Base-by-base conservation (phyloP, 192 early-diverging fungal species). In the Lobosporangium transversale region DNA sequence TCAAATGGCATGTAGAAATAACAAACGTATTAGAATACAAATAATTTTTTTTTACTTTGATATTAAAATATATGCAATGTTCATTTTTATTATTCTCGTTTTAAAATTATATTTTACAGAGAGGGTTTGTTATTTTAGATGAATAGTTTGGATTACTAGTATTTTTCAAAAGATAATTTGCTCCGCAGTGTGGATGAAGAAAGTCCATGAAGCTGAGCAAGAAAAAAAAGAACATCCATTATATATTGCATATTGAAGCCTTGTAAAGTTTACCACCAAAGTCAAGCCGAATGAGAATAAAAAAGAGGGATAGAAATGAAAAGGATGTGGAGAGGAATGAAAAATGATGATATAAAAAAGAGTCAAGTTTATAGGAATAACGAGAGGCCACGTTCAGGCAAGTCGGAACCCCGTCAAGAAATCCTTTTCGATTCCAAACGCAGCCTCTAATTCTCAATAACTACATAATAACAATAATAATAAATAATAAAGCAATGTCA, bases 1-100 rank as follows among this genome's bases (percentile, higher is more conserved):
- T 76, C 71, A 11, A 67, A 76, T 20, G 71, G 71, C 44, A 76
- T 76, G 71, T 76, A 67, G 53, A 40, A 30, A 10, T 40, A 10
- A 40, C 37, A 40, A 40, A 10, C 7, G 37, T 14, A 40, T 40
- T 14, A 40, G 14, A 10, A 40, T 40, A 10, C 37, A 40, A 40
- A 40, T 10, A 14, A 40, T 40, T 40, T 40, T 40, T 40, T 40
- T 40, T 40, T 40, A n/a, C n/a, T n/a, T n/a, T n/a, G n/a, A n/a
- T n/a, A n/a, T n/a, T n/a, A n/a, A n/a, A n/a, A n/a, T n/a, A n/a
- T n/a, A n/a, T n/a, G n/a, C n/a, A n/a, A n/a, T n/a, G n/a, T n/a
- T n/a, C n/a, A n/a, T n/a, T n/a, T n/a, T n/a, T n/a, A 42, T 49
- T 52, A 17, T 27, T 27, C 6, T 52, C n/a, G n/a, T n/a, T n/a